phyloP scores from a whole-genome alignment of 139 green algal genomes.

The Coelastrella sp. region DNA sequence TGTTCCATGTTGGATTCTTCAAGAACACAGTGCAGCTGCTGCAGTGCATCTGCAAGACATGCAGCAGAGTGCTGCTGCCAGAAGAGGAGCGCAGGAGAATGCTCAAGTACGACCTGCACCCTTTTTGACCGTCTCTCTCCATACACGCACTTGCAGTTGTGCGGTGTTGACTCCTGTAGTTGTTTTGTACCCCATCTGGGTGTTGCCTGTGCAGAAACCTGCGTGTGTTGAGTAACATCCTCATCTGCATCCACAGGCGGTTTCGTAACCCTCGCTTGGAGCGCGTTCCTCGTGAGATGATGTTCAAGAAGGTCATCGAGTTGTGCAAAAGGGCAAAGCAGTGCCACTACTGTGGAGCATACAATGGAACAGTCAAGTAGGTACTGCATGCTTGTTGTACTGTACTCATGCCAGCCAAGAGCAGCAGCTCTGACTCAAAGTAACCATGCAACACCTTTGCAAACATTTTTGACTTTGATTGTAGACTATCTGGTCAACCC shows the following conservation, averaged over 20 bases:
- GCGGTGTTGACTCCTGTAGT: neutral
- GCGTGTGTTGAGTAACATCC: neutral
- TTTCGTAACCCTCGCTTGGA: conserved; percentile 84
- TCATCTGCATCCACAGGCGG: conserved; percentile 44
- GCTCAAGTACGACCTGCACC: too few species aligned
- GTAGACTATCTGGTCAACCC: too few species aligned
- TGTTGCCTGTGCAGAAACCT: neutral
- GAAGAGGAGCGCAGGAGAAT: conserved; percentile 76
- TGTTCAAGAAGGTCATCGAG: conserved; percentile 89
- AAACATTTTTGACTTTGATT: too few species aligned
- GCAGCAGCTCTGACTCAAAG: too few species aligned
- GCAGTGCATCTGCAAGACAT: conserved; percentile 99
- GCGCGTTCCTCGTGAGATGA: conserved; percentile 71
- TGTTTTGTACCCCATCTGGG: neutral
- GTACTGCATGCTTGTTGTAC: neutral
- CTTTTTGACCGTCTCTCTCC: too few species aligned
- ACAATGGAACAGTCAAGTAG: conserved; percentile 89
- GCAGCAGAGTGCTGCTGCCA: conserved; percentile 89
- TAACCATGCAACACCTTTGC: too few species aligned
- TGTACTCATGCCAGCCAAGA: neutral
- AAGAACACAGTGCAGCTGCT: conserved; percentile 90
- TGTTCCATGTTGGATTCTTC: conserved; percentile 99
- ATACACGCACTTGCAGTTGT: neutral
- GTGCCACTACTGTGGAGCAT: conserved; percentile 86
- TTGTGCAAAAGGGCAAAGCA: conserved; percentile 86